These are phyloP conservation scores for Salvia rosmarinus DNA, from an alignment of 257 asterid genomes.

Conservation along the genomic window DNA sequence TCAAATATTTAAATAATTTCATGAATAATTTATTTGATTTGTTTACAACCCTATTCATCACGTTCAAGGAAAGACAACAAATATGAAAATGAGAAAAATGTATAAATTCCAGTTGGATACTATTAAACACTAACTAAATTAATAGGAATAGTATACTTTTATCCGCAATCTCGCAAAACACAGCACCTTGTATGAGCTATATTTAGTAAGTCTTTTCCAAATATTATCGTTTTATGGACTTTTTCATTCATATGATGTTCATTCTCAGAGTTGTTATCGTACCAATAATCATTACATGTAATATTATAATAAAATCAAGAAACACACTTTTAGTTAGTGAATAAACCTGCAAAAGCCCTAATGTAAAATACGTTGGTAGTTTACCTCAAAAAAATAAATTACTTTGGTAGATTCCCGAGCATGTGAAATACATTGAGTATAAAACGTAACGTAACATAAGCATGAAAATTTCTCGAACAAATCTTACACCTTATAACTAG, in stretches of 20 bases:
- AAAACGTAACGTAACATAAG: too few relatives aligned
- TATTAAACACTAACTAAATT: background rate
- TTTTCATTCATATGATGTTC: slow-evolving; percentile 16
- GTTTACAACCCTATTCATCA: too few relatives aligned
- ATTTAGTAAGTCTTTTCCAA: slow-evolving; percentile 33
- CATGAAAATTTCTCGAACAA: too few relatives aligned
- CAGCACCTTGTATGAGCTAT: slow-evolving; percentile 34
- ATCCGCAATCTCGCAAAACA: slow-evolving; percentile 44
- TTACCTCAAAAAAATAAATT: too few relatives aligned
- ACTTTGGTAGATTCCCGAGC: background rate
- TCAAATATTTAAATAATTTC: too few relatives aligned
- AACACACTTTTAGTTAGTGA: background rate
- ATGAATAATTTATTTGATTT: too few relatives aligned
- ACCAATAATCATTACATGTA: background rate
- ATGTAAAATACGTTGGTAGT: background rate
- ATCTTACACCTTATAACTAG: too few relatives aligned
- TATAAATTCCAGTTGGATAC: slow-evolving; percentile 20
- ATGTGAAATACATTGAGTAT: background rate
- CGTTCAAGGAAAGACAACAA: slow-evolving; percentile 15
- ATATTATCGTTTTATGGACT: slow-evolving; percentile 23
- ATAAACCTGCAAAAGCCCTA: background rate
- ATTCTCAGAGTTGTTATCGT: background rate
- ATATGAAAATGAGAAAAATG: background rate
- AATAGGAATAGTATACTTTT: slow-evolving; percentile 28
- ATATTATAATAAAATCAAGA: background rate